Evolutionary conservation across 225 moss, liverwort and hornwort species (phyloP), one percentile per base, ranked within the genome.

Genomic region (Rhytidiadelphus loreus): DNA sequence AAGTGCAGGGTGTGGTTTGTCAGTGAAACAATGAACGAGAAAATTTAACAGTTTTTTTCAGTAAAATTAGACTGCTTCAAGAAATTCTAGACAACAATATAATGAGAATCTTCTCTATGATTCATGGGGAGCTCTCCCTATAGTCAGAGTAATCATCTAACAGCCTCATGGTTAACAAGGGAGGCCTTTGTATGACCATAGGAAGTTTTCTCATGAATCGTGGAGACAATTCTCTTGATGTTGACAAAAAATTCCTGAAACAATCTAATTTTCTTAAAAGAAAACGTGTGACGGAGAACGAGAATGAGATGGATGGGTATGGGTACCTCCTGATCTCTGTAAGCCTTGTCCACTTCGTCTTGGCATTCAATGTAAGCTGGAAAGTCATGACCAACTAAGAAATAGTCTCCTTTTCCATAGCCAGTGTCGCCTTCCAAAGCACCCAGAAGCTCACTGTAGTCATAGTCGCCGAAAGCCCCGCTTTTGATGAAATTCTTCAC

Each of bases 331-430:
- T 95, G 94, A 57, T 99, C 92, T 89, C 83, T 95, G 92, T 99
- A 99, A n/a, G 95, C 96, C 76, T 95, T 93, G 82, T 99, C 97
- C 44, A 99, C 98, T 90, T 90, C 90, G 55, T 99, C 98, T 90
- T 97, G 97, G 64, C 96, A 96, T 88, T 96, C 96, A 30, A 97
- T 87, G 58, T 97, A 99, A 37, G 96, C 92, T 24, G 96, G 95
- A 66, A 99, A 99, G 88, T 99, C 98, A 53, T 99, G 95, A 44
- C 96, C 98, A 78, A 99, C 97, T 86, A 99, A 82, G 79, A 99
- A 97, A 88, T 97, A 99, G 89, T 99, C 98, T 81, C 92, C 98
- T 88, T 89, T 90, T 56, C 98, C 98, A 86, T 88, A 96, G 35
- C 97, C 96, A 66, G 90, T 92, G 81, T 96, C 94, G 50, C 98